Evolutionary conservation across 257 asterid species (phyloP).

Genomic region (Solanum medicagineum): DNA sequence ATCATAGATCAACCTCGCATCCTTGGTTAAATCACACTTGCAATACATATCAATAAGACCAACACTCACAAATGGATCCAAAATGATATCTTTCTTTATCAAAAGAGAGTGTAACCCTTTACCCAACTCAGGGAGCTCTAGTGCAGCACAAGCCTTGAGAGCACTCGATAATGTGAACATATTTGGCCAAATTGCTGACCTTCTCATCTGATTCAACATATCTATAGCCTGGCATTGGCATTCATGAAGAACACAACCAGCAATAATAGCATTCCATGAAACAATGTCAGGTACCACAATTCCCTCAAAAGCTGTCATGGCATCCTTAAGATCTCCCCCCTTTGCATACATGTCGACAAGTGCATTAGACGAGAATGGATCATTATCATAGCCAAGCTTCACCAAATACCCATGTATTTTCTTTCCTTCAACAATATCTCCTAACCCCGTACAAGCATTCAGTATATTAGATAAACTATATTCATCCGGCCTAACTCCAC

Average conservation of each 20-base stretch:
- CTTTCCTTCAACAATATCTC: not conserved
- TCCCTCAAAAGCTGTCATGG: not conserved
- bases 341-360: not conserved
- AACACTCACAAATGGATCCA: not conserved
- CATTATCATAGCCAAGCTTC: not conserved
- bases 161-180: not conserved
- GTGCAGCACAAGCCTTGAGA: not conserved
- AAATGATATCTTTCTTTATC: not conserved
- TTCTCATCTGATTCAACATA: not conserved
- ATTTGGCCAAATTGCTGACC: not conserved
- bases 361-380: not conserved
- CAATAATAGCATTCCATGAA: not conserved
- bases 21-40: not conserved
- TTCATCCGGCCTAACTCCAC: not conserved
- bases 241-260: not conserved
- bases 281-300: not conserved
- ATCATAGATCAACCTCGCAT: slow-evolving; percentile 1
- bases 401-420: not conserved
- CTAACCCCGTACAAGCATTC: not conserved
- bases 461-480: not conserved
- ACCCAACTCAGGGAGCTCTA: not conserved
- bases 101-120: not conserved
- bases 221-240: not conserved
- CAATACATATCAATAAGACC: not conserved
- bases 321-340: not conserved